Evolutionary conservation across 139 green algal species (phyloP).

Genomic region (Mesostigma viride): DNA sequence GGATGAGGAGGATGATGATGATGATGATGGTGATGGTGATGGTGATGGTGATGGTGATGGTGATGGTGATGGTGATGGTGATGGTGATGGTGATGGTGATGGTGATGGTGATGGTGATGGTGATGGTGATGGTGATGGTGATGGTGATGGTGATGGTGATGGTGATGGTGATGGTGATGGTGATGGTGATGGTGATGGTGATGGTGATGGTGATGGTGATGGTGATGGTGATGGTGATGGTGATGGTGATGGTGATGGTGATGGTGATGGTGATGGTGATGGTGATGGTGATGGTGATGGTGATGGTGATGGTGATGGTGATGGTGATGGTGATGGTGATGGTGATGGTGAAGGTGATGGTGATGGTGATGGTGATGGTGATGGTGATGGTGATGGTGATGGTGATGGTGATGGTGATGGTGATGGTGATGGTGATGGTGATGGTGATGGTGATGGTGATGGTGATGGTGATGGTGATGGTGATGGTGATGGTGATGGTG

Average conservation of each 20-base stretch:
- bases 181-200: neutral
- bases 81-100: neutral
- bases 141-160: neutral
- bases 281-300: neutral
- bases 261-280: neutral
- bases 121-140: neutral
- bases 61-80: neutral
- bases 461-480: neutral
- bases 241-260: neutral
- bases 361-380: neutral
- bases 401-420: neutral
- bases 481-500: neutral
- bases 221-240: neutral
- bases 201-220: neutral
- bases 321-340: constrained; percentile 6
- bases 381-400: too few relatives aligned
- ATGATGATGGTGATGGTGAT: neutral
- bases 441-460: neutral
- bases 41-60: neutral
- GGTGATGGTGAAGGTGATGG: neutral
- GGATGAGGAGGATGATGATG: too few relatives aligned
- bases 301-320: neutral
- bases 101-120: neutral
- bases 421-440: neutral
- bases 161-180: constrained; percentile 2